Evolutionary conservation across 495 filamentous ascomycete genomes (phyloP).

Genomic region (Neurospora terricola): DNA sequence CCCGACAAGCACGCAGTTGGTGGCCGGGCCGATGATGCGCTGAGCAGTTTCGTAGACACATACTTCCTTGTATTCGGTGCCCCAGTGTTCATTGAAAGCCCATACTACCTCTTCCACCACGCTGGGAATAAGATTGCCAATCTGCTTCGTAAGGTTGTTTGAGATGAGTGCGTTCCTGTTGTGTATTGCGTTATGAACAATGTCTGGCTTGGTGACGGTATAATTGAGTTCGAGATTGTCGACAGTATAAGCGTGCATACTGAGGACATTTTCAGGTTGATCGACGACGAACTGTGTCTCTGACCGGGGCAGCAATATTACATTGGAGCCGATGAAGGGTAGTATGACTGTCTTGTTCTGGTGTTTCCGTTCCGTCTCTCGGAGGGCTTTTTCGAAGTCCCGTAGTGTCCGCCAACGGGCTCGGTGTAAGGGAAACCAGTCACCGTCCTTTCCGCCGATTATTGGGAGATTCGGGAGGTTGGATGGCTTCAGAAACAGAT

Average conservation of each 20-base stretch:
- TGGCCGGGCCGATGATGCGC: conserved; percentile 19
- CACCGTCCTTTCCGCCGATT: conserved; percentile 19
- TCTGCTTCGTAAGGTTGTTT: conserved; percentile 28
- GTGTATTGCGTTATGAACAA: conserved; percentile 25
- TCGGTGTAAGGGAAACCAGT: conserved; percentile 28
- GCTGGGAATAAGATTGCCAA: conserved; percentile 28
- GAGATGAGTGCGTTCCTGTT: conserved; percentile 25
- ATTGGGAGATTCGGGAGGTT: conserved; percentile 23
- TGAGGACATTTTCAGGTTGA: conserved; percentile 34
- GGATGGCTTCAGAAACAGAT: conserved; percentile 14
- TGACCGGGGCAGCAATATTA: conserved; percentile 30
- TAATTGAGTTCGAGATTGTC: conserved; percentile 29
- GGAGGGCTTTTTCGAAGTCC: conserved; percentile 22
- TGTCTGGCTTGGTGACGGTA: conserved; percentile 22
- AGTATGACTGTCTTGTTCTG: conserved; percentile 18
- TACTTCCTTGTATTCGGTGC: conserved; percentile 23
- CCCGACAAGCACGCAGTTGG: conserved; percentile 30
- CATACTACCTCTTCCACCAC: conserved; percentile 33
- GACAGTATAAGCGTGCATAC: conserved; percentile 18
- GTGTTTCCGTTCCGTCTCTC: conserved; percentile 17
- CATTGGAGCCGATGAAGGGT: conserved; percentile 14
- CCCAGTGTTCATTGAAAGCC: conserved; percentile 26
- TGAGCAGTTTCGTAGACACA: conserved; percentile 30
- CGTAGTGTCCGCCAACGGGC: conserved; percentile 24
- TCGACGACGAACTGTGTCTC: conserved; percentile 33